A percentile compares a stretch with the other conserved stretches of the same genome.
These are phyloP conservation scores for Aspergillus thermomutatus DNA, from an alignment of 2,329 filamentous ascomycete species.

Conservation along the genomic window DNA sequence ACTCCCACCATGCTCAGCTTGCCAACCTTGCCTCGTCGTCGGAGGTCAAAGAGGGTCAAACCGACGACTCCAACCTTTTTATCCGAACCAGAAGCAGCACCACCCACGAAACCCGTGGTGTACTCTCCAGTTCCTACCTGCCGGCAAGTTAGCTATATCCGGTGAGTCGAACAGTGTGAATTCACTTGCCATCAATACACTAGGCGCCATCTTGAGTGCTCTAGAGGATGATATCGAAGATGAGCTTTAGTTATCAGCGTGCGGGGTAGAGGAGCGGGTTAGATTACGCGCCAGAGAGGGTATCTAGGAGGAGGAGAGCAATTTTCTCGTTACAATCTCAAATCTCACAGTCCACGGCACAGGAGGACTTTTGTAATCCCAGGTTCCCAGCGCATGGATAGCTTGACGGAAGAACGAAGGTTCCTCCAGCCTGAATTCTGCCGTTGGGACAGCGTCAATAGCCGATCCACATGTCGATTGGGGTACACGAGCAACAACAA, in stretches of 20 bases:
- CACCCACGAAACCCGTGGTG: slow-evolving; percentile 89
- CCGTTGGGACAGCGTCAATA: slow-evolving; percentile 6
- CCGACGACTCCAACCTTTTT: slow-evolving; percentile 96
- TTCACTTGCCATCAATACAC: slow-evolving; percentile 63
- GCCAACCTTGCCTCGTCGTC: slow-evolving; percentile 81
- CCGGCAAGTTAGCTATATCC: slow-evolving; percentile 4
- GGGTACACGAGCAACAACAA: neutral
- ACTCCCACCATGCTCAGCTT: slow-evolving; percentile 86
- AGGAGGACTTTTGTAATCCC: neutral
- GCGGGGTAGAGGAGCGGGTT: neutral
- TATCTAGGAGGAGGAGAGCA: neutral
- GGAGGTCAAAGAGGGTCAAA: slow-evolving; percentile 82
- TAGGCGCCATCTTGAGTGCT: slow-evolving; percentile 53
- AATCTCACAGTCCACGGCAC: neutral
- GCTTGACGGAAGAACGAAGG: slow-evolving; percentile 3
- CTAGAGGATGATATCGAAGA: neutral
- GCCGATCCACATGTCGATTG: slow-evolving; percentile 2
- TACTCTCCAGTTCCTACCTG: slow-evolving; percentile 92
- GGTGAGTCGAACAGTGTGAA: slow-evolving; percentile 4
- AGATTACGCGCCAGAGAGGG: neutral
- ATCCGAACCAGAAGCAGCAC: slow-evolving; percentile 78
- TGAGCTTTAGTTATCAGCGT: neutral
- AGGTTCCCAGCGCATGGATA: neutral
- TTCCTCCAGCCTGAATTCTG: neutral
- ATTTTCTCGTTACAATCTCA: neutral